These are phyloP conservation scores for Chlamydomonas incerta DNA, from an alignment of 139 green algal species.

Conservation along the genomic window DNA sequence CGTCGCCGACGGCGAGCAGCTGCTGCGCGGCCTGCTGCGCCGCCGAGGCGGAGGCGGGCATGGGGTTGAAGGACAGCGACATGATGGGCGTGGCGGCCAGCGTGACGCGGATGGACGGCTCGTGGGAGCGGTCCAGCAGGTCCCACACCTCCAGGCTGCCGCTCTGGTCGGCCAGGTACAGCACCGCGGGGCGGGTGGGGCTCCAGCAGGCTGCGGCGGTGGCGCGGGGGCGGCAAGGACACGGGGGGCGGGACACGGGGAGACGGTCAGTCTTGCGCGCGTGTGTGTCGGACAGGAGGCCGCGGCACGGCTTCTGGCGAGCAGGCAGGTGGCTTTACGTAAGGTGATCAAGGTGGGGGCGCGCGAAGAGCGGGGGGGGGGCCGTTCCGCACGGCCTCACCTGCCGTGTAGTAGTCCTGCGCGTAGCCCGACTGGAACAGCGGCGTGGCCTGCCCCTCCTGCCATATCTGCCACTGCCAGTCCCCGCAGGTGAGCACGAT, in stretches of 20 bases:
- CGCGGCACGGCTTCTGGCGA: too few species aligned
- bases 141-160: slow-evolving; percentile 85
- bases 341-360: too few species aligned
- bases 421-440: slow-evolving; percentile 75
- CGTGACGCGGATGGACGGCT: slow-evolving; percentile 65
- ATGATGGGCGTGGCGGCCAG: slow-evolving; percentile 68
- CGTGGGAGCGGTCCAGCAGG: slow-evolving; percentile 83
- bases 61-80: slow-evolving; percentile 68
- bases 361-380: too few species aligned
- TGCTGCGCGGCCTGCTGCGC: slow-evolving; percentile 54
- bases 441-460: slow-evolving; percentile 54
- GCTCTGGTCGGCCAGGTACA: slow-evolving; percentile 70
- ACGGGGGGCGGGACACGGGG: too few species aligned
- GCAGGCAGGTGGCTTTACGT: too few species aligned
- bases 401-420: slow-evolving; percentile 78
- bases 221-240: too few species aligned
- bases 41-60: slow-evolving; percentile 17
- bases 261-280: too few species aligned
- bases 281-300: too few species aligned
- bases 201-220: slow-evolving; percentile 79
- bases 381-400: too few species aligned
- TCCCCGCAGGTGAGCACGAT: slow-evolving; percentile 83
- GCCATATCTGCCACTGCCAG: slow-evolving; percentile 81
- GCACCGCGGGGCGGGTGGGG: slow-evolving; percentile 80
- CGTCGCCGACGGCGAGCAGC: slow-evolving; percentile 73